These are phyloP conservation scores for Pestalotiopsis fici DNA, from an alignment of 2,329 filamentous ascomycete genomes.

Conservation along the genomic window DNA sequence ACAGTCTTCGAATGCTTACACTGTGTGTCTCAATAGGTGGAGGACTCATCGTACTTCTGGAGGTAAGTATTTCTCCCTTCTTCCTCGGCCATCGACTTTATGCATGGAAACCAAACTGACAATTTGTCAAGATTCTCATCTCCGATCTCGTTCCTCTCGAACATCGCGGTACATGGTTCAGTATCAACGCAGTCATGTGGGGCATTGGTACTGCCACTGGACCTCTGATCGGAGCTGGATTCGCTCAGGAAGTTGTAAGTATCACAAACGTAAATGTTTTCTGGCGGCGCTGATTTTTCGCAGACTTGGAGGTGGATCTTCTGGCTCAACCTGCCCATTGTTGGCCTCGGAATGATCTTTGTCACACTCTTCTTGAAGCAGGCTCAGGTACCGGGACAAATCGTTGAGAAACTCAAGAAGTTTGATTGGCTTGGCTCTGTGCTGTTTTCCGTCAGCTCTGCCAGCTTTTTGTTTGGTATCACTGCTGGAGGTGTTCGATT, in stretches of 20 bases:
- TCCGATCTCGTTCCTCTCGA: slow-evolving; percentile 38
- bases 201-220: slow-evolving; percentile 55
- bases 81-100: slow-evolving; percentile 11
- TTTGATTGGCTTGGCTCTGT: slow-evolving; percentile 67
- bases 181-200: slow-evolving; percentile 30
- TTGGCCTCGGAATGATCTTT: slow-evolving; percentile 46
- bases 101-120: background rate
- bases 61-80: slow-evolving; percentile 17
- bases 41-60: slow-evolving; percentile 40
- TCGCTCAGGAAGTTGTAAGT: slow-evolving; percentile 44
- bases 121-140: slow-evolving; percentile 23
- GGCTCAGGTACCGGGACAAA: slow-evolving; percentile 44
- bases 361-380: slow-evolving; percentile 54
- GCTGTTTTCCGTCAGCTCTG: slow-evolving; percentile 54
- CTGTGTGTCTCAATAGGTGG: slow-evolving; percentile 32
- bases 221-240: slow-evolving; percentile 53
- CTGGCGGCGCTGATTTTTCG: background rate
- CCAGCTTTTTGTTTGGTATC: slow-evolving; percentile 31
- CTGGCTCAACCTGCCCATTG: slow-evolving; percentile 64
- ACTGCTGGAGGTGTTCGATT: slow-evolving; percentile 71
- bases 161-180: slow-evolving; percentile 34
- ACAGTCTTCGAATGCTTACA: background rate
- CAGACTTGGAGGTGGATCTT: slow-evolving; percentile 63
- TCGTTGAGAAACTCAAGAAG: slow-evolving; percentile 48
- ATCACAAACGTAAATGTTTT: background rate